Evolutionary conservation across 352 stramenopile species (phyloP).

Genomic region (Phytophthora sp.): DNA sequence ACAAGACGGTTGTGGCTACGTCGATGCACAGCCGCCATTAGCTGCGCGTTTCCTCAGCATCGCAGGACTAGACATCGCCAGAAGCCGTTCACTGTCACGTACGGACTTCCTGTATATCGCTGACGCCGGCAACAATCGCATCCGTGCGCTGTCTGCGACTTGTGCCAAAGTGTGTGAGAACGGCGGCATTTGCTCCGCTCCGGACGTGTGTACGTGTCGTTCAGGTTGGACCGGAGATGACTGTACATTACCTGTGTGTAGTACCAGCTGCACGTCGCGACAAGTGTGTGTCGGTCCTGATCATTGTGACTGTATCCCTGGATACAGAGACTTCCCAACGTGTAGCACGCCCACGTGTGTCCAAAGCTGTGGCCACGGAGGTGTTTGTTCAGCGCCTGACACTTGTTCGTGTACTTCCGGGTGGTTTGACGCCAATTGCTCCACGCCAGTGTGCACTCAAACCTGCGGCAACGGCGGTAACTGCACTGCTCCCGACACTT

Average conservation of each 20-base stretch:
- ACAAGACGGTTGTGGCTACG: conserved; percentile 86
- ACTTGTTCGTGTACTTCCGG: conserved; percentile 91
- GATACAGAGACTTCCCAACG: conserved; percentile 75
- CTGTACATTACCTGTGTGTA: conserved; percentile 84
- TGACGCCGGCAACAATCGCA: conserved; percentile 94
- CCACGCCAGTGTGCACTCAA: conserved; percentile 94
- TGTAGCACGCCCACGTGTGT: conserved; percentile 89
- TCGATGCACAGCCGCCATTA: conserved; percentile 87
- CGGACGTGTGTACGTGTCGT: conserved; percentile 88
- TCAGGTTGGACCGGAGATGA: conserved; percentile 92
- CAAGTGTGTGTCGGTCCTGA: conserved; percentile 94
- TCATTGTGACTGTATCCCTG: conserved; percentile 92
- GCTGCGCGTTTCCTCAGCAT: conserved; percentile 67
- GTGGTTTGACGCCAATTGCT: conserved; percentile 98
- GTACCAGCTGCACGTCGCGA: conserved; percentile 46
- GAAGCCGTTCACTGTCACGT: conserved; percentile 46
- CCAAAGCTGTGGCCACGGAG: conserved; percentile 91
- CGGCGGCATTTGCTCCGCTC: conserved; percentile 83
- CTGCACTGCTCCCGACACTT: conserved; percentile 92
- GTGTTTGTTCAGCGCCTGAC: conserved; percentile 91
- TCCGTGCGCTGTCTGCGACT: conserved; percentile 89
- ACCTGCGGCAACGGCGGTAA: conserved; percentile 97
- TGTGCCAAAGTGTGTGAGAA: conserved; percentile 97
- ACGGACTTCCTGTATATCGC: conserved; percentile 86
- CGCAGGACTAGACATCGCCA: conserved; percentile 36